phyloP scores from a whole-genome alignment of 345 rosid species.

The Eucalyptus guilfoylei region DNA sequence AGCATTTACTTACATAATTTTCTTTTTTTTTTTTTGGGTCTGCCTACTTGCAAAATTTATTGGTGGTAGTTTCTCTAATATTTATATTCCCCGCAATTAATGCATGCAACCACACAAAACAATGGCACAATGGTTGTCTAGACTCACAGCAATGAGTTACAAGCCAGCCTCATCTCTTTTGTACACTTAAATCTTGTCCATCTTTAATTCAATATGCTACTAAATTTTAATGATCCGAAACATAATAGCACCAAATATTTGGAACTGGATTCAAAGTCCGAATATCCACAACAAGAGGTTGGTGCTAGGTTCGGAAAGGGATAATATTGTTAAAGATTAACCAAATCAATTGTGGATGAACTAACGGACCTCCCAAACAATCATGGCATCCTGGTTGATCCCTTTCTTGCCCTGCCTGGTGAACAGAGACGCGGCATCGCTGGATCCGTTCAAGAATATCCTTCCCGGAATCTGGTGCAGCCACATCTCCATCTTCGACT shows the following conservation, averaged over 20 bases:
- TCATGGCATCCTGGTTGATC: constrained; percentile 35
- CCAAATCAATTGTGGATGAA: not conserved
- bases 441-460: constrained; percentile 25
- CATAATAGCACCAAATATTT: not conserved
- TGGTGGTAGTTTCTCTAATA: not conserved
- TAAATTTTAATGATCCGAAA: not conserved
- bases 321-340: not conserved
- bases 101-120: not conserved
- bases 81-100: not conserved
- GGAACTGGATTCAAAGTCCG: not conserved
- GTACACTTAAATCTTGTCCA: not conserved
- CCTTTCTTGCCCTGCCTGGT: constrained; percentile 38
- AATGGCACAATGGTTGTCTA: not conserved
- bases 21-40: too few relatives aligned
- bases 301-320: not conserved
- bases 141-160: not conserved
- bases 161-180: not conserved
- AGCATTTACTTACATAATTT: not conserved
- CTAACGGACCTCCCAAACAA: constrained; percentile 34
- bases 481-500: constrained; percentile 12
- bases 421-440: constrained; percentile 16
- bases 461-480: constrained; percentile 25
- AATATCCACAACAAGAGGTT: not conserved
- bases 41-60: not conserved
- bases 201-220: not conserved